A percentile compares a stretch with the other conserved stretches of the same genome.
phyloP scores from a whole-genome alignment of 2,329 filamentous ascomycete species.

The Botryotinia calthae region DNA sequence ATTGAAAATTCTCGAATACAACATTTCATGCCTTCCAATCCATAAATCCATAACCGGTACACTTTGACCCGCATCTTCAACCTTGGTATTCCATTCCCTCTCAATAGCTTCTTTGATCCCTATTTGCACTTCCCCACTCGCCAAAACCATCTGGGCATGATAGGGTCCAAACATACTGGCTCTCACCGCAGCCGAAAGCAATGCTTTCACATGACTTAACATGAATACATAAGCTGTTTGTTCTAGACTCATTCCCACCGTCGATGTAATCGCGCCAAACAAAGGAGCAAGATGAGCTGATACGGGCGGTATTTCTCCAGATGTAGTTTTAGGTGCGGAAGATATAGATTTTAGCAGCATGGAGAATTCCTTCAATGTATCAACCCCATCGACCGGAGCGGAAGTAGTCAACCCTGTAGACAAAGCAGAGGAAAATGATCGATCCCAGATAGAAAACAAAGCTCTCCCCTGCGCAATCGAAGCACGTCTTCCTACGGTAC shows the following conservation, averaged over 20 bases:
- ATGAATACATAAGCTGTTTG: constrained; percentile 74
- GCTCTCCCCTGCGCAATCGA: constrained; percentile 74
- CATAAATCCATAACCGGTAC: constrained; percentile 79
- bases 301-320: constrained; percentile 42
- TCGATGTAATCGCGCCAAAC: constrained; percentile 62
- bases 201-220: constrained; percentile 71
- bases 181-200: constrained; percentile 73
- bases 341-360: constrained; percentile 30
- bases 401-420: constrained; percentile 24
- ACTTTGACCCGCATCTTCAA: constrained; percentile 69
- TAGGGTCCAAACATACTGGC: constrained; percentile 79
- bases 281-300: constrained; percentile 69
- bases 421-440: constrained; percentile 54
- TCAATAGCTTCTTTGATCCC: constrained; percentile 58
- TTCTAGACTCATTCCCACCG: constrained; percentile 58
- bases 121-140: constrained; percentile 55
- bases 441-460: constrained; percentile 72
- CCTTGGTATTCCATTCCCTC: constrained; percentile 55
- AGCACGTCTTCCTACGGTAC: constrained; percentile 74
- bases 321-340: constrained; percentile 20
- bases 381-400: constrained; percentile 30
- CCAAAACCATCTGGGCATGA: constrained; percentile 71
- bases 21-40: constrained; percentile 76
- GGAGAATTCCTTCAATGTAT: constrained; percentile 34
- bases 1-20: constrained; percentile 86